Base-by-base conservation (phyloP, 805 yeast species). In the Clavispora vitiphila region DNA sequence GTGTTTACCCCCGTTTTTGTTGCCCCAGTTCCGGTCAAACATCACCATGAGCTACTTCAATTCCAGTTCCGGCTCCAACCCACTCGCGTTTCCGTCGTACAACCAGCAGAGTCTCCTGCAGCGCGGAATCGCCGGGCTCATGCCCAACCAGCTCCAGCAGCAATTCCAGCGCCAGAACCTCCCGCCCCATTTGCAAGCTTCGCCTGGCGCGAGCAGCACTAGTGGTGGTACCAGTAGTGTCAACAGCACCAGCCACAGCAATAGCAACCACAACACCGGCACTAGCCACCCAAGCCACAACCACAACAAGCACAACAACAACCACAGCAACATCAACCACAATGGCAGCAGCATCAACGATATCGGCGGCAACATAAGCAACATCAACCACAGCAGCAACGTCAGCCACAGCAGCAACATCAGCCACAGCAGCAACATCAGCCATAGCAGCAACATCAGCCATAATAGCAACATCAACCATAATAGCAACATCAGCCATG, bases 51-150 rank as follows among this genome's bases (percentile, higher is more conserved):
- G 58, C 38, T 54, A 48, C 42, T 56, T 46, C 43, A 39, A 38
- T 26, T 41, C 48, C 20, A 48, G 47, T 27, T 24, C 55, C 6
- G 44, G 44, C 14, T 43, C 39, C 30, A 56, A 54, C 39, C 53
- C 55, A 22, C 47, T 57, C 22, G 34, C 61, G 20, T 57, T 56
- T 39, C 56, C 60, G 18, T 53, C 60, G 21, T 55, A 53, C 37
- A 50, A 47, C 42, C 59, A 54, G 38, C 42, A 40, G 24, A 38
- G 20, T 20, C 15, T 39, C 8, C 39, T 46, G 40, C 51, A 48
- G 31, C 34, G 54, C 19, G 42, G 29, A 31, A 35, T 51, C 34
- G 29, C 45, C 12, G 38, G 39, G 34, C 37, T 51, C 22, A 34
- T 35, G 14, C 21, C 43, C 25, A 22, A 31, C 26, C 46, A 46